These are phyloP conservation scores for Scheffersomyces lignosus DNA, from an alignment of 805 yeast genomes.

Conservation along the genomic window DNA sequence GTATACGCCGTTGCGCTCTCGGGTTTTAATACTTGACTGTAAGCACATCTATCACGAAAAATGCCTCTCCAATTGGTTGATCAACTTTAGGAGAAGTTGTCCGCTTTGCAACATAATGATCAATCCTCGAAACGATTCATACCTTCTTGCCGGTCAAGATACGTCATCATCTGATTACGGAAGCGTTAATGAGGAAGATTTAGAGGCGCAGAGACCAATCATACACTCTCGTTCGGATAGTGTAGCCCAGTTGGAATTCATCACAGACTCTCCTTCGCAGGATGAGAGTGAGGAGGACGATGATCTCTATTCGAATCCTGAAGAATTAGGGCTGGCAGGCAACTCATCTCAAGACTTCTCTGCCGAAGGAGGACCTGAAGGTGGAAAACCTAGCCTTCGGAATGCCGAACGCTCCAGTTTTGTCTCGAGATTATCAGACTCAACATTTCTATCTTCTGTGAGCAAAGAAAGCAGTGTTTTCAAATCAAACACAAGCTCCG, in stretches of 20 bases:
- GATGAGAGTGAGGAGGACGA: slow-evolving; percentile 1
- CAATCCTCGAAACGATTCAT: background rate
- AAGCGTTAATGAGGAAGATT: slow-evolving; percentile 16
- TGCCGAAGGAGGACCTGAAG: too few relatives aligned
- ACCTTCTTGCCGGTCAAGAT: slow-evolving; percentile 16
- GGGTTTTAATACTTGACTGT: slow-evolving; percentile 56
- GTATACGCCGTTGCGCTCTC: slow-evolving; percentile 46
- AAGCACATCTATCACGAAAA: slow-evolving; percentile 60
- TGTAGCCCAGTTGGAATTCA: background rate
- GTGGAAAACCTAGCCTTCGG: too few relatives aligned
- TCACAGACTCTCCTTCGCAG: slow-evolving; percentile 4
- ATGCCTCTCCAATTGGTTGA: slow-evolving; percentile 62
- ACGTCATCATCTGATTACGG: slow-evolving; percentile 17
- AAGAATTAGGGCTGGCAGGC: slow-evolving; percentile 4
- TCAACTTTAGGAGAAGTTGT: slow-evolving; percentile 52
- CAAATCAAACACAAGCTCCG: slow-evolving; percentile 1
- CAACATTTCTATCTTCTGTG: too few relatives aligned
- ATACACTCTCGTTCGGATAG: background rate
- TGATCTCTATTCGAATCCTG: background rate
- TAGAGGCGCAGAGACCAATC: slow-evolving; percentile 5
- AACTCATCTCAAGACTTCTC: too few relatives aligned
- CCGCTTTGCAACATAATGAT: slow-evolving; percentile 51
- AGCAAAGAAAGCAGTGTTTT: too few relatives aligned
- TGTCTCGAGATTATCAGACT: too few relatives aligned
- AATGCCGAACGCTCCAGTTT: too few relatives aligned